Evolutionary conservation across 2,329 filamentous ascomycete genomes (phyloP).

Genomic region (Xenoacremonium recifei): DNA sequence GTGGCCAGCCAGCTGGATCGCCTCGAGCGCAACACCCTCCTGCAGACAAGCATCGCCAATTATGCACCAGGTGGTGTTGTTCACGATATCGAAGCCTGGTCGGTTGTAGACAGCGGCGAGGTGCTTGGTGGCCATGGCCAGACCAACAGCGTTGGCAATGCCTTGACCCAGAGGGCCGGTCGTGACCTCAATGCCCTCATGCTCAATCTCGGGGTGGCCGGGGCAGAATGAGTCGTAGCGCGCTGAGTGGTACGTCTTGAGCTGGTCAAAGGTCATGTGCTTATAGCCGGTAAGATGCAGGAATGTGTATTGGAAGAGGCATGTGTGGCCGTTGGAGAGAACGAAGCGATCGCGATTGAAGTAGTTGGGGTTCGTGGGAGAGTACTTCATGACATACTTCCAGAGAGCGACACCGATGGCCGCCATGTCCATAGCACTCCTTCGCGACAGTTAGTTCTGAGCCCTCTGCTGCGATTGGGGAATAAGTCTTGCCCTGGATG

Average conservation of each 20-base stretch:
- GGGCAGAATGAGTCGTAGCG: conserved; percentile 50
- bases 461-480: background rate
- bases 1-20: conserved; percentile 56
- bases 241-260: conserved; percentile 50
- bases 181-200: conserved; percentile 57
- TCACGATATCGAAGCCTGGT: conserved; percentile 45
- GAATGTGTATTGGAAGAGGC: conserved; percentile 54
- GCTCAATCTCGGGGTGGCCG: conserved; percentile 57
- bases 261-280: conserved; percentile 54
- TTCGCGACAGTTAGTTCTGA: conserved; percentile 5
- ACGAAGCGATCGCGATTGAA: conserved; percentile 65
- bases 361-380: conserved; percentile 51
- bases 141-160: conserved; percentile 58
- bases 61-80: conserved; percentile 56
- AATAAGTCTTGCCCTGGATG: conserved; percentile 64
- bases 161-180: conserved; percentile 60
- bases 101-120: conserved; percentile 53
- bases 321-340: conserved; percentile 59
- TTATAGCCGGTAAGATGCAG: conserved; percentile 53
- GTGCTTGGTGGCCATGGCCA: conserved; percentile 57
- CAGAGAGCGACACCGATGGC: conserved; percentile 59
- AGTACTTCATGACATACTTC: conserved; percentile 62
- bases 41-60: conserved; percentile 58
- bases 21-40: conserved; percentile 57
- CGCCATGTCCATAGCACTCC: conserved; percentile 57